Conservation (phyloP, 306 rosid species). For the Quillaja saponaria region DNA sequence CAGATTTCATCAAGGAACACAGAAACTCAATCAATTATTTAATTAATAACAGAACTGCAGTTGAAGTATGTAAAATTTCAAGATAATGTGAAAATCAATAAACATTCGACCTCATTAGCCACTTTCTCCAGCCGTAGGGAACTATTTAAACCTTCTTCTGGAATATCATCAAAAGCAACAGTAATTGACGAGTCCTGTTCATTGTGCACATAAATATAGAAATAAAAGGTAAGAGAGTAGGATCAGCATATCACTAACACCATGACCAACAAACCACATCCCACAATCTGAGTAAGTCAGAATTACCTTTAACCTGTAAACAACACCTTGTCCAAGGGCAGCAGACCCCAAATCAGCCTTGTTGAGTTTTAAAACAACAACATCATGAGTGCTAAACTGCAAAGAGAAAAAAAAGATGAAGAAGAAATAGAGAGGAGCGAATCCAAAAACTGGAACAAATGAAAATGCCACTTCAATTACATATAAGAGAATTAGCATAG, state of each 20-base stretch:
- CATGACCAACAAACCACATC: constrained; percentile 22
- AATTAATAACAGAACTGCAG: constrained; percentile 20
- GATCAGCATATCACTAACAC: constrained; percentile 18
- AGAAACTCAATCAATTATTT: neutral
- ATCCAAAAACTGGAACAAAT: neutral
- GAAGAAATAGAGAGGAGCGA: constrained; percentile 14
- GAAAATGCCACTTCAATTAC: constrained; percentile 7
- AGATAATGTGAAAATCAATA: neutral
- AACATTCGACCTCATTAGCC: constrained; percentile 74
- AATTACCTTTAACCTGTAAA: constrained; percentile 84
- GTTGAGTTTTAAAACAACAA: constrained; percentile 87
- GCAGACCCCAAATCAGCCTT: constrained; percentile 92
- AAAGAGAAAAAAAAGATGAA: constrained; percentile 10
- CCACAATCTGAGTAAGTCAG: constrained; percentile 12
- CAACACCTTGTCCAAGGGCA: constrained; percentile 97
- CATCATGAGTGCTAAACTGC: constrained; percentile 92
- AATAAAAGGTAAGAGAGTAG: constrained; percentile 30
- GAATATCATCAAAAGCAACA: constrained; percentile 92
- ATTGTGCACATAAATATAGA: constrained; percentile 33
- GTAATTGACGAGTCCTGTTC: constrained; percentile 90
- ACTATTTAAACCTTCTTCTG: constrained; percentile 91
- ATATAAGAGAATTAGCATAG: neutral
- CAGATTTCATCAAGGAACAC: neutral
- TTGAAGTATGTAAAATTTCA: neutral
- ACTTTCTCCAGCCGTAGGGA: constrained; percentile 88